Evolutionary conservation across 306 rosid species (phyloP).

Genomic region (Gleditsia sinensis): DNA sequence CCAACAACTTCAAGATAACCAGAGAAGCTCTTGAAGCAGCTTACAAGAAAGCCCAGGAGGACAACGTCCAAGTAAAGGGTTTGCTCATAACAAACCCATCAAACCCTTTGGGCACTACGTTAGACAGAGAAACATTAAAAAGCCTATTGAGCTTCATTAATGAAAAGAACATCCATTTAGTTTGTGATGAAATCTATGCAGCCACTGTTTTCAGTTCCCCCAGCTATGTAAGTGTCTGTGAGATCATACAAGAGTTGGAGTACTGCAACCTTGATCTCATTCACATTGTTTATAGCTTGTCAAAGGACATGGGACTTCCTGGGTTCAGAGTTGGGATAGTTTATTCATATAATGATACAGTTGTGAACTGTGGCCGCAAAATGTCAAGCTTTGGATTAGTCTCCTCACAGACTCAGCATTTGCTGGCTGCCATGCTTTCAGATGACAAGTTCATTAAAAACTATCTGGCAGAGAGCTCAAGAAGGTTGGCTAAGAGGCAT

Average conservation of each 20-base stretch:
- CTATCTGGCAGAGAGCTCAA: constrained; percentile 52
- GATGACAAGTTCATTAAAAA: constrained; percentile 55
- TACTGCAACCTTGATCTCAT: constrained; percentile 56
- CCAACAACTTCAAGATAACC: constrained; percentile 70
- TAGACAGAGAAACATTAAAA: constrained; percentile 55
- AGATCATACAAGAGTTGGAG: constrained; percentile 52
- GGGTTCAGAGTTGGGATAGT: constrained; percentile 85
- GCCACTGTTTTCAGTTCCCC: constrained; percentile 66
- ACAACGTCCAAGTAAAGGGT: constrained; percentile 66
- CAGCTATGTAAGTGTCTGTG: constrained; percentile 54
- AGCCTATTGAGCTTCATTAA: constrained; percentile 64
- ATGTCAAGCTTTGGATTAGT: constrained; percentile 93
- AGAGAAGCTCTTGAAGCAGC: constrained; percentile 71
- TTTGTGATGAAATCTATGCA: constrained; percentile 81
- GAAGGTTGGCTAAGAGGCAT: constrained; percentile 53
- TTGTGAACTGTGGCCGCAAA: constrained; percentile 55
- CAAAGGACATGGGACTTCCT: constrained; percentile 90
- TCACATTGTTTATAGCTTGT: constrained; percentile 78
- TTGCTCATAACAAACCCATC: constrained; percentile 85
- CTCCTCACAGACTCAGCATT: constrained; percentile 76
- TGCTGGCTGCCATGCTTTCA: constrained; percentile 62
- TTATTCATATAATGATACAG: constrained; percentile 75
- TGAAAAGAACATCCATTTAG: constrained; percentile 71
- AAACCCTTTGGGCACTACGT: constrained; percentile 74
- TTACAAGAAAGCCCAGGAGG: constrained; percentile 51